phyloP scores from a whole-genome alignment of 2,329 filamentous ascomycete species.

The Botrytis paeoniae region DNA sequence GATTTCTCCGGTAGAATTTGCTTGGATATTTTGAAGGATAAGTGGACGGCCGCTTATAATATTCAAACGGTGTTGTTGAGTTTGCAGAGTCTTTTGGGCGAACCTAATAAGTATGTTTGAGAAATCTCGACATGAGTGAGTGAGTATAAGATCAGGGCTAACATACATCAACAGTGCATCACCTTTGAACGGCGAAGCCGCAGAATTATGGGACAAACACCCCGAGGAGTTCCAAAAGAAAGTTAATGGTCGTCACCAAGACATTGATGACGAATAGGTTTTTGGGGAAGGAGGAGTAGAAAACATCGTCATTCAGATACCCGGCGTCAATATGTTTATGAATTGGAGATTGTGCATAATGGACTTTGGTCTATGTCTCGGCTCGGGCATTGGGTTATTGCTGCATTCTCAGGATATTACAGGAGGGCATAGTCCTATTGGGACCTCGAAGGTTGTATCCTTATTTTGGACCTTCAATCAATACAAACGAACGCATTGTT shows the following conservation, averaged over 20 bases:
- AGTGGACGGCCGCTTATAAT: slow-evolving; percentile 98
- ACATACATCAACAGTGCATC: slow-evolving; percentile 64
- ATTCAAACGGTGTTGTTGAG: slow-evolving; percentile 91
- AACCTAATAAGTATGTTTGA: slow-evolving; percentile 87
- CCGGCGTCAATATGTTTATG: slow-evolving; percentile 18
- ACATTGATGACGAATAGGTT: slow-evolving; percentile 58
- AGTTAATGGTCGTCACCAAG: slow-evolving; percentile 59
- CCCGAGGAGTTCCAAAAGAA: slow-evolving; percentile 81
- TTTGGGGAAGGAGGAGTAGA: neutral
- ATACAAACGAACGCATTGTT: slow-evolving; percentile 2
- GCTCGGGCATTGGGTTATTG: neutral
- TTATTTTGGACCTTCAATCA: slow-evolving; percentile 2
- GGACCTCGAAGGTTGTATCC: neutral
- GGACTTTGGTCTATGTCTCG: neutral
- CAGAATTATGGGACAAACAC: slow-evolving; percentile 92
- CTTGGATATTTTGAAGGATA: slow-evolving; percentile 96
- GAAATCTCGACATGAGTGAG: neutral
- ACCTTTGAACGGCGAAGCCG: slow-evolving; percentile 92
- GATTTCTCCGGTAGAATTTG: slow-evolving; percentile 97
- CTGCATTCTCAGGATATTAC: slow-evolving; percentile 12
- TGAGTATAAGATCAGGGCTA: neutral
- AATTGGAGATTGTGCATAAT: slow-evolving; percentile 15
- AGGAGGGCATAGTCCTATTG: neutral
- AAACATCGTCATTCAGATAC: slow-evolving; percentile 14
- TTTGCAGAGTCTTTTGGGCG: slow-evolving; percentile 89